Evolutionary conservation across 352 stramenopile genomes (phyloP), one percentile per base, ranked within the genome.

Genomic region (Globisporangium barbulae): DNA sequence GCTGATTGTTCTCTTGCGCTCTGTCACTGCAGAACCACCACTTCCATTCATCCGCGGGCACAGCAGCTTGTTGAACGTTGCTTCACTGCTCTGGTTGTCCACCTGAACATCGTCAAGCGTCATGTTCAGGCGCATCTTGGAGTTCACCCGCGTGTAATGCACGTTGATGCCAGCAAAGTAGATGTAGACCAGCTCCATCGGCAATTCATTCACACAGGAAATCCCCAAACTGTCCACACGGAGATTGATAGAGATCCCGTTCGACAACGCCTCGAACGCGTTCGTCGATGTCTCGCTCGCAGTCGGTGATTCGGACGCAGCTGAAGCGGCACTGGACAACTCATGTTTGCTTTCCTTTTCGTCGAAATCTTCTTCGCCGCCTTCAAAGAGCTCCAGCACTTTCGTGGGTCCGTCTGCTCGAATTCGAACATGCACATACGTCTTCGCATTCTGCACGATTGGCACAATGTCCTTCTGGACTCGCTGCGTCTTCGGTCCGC

Each of bases 371-470:
- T 94, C 88, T 65, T 95, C 85, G 5, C 85, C 85, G 53, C 86
- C 89, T 82, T 97, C 88, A 61, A 86, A 95, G 3, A 97, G 59
- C 63, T 97, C 90, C n/a, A 97, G 69, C 19, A 97, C 90, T 61
- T 96, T 97, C 28, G 89, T 97, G 5, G 89, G 85, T 1, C 90
- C 90, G 70, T 97, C 90, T 31, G 90, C 89, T 56, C 87, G 82
- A 45, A 96, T 79, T 19, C 88, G 85, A 64, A 95, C 78, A 45
- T 91, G 76, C 10, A 96, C 85, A 52, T 94, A 96, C 7, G 88
- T 95, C 66, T 94, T 96, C 0, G 86, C 85, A 33, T 88, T 82
- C 64, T 92, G 83, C 41, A 90, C 72, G 21, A 84, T 65, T 9
- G 76, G 70, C 31, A 75, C 57, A 49, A 73, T 55, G 35, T 81